Evolutionary conservation across 129 eudicot species (phyloP).

Genomic region (Pulicaria dysenterica): DNA sequence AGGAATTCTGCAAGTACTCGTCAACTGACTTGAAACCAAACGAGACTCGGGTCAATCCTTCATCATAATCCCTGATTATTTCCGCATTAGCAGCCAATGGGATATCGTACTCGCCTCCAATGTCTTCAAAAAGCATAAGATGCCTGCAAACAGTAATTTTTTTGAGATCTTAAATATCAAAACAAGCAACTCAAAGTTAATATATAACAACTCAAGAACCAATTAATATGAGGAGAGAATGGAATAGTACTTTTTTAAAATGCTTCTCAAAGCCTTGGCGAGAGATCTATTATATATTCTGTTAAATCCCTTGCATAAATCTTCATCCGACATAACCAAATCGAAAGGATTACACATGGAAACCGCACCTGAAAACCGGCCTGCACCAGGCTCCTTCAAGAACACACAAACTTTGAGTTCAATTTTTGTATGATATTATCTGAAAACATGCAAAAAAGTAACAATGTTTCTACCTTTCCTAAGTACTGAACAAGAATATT

Average conservation of each 20-base stretch:
- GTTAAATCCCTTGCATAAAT: conserved; percentile 68
- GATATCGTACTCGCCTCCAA: conserved; percentile 75
- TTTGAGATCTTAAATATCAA: neutral
- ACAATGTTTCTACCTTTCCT: conserved; percentile 51
- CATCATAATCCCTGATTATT: conserved; percentile 72
- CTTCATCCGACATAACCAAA: conserved; percentile 78
- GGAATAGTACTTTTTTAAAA: conserved; percentile 55
- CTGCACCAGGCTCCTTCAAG: conserved; percentile 61
- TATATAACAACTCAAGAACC: neutral
- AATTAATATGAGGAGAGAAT: neutral
- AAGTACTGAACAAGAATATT: conserved; percentile 73
- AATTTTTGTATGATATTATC: neutral
- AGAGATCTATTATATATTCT: conserved; percentile 70
- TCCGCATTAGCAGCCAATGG: conserved; percentile 63
- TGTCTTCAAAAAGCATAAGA: conserved; percentile 66
- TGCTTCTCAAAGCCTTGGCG: conserved; percentile 62
- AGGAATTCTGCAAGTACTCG: conserved; percentile 68
- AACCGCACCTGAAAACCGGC: conserved; percentile 75
- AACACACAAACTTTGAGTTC: neutral
- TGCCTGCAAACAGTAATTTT: conserved; percentile 47
- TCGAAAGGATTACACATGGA: conserved; percentile 86
- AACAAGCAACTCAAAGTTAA: neutral
- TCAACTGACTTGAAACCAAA: conserved; percentile 87
- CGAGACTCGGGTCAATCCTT: conserved; percentile 73
- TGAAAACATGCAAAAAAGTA: neutral